A percentile compares a stretch with the other conserved stretches of the same genome.
These are phyloP conservation scores for Candida easanensis DNA, from an alignment of 805 yeast species.

Conservation along the genomic window DNA sequence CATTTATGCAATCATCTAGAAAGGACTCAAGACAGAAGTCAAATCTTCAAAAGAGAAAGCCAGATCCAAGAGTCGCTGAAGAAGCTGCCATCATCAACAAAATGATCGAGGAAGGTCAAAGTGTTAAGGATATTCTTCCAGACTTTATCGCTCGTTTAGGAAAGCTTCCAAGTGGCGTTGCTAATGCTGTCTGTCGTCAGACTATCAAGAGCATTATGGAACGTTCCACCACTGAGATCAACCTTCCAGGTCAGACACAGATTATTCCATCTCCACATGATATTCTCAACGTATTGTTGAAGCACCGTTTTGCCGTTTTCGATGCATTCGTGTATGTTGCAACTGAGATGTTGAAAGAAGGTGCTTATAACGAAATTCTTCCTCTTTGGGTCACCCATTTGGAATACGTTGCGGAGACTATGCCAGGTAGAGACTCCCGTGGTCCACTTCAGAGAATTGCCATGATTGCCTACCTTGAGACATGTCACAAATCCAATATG, in stretches of 20 bases:
- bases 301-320: conserved; percentile 16
- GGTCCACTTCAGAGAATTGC: conserved; percentile 1
- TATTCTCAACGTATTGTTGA: conserved; percentile 19
- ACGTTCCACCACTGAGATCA: conserved; percentile 17
- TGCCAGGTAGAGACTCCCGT: conserved; percentile 6
- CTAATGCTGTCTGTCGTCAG: neutral
- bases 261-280: conserved; percentile 23
- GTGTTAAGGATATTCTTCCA: conserved; percentile 7
- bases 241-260: conserved; percentile 11
- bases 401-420: conserved; percentile 17
- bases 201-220: conserved; percentile 8
- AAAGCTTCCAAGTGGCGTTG: neutral
- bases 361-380: conserved; percentile 15
- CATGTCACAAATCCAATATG: conserved; percentile 1
- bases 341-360: conserved; percentile 13
- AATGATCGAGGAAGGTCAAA: conserved; percentile 1
- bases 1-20: too few species aligned
- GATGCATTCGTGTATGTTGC: conserved; percentile 15
- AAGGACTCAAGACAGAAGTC: neutral
- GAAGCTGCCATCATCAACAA: conserved; percentile 3
- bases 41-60: neutral
- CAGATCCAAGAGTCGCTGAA: conserved; percentile 1
- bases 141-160: conserved; percentile 5
- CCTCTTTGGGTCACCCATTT: conserved; percentile 24
- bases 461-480: conserved; percentile 21